Conservation (phyloP, 2,329 filamentous ascomycete genomes). For the Cercospora sojina region DNA sequence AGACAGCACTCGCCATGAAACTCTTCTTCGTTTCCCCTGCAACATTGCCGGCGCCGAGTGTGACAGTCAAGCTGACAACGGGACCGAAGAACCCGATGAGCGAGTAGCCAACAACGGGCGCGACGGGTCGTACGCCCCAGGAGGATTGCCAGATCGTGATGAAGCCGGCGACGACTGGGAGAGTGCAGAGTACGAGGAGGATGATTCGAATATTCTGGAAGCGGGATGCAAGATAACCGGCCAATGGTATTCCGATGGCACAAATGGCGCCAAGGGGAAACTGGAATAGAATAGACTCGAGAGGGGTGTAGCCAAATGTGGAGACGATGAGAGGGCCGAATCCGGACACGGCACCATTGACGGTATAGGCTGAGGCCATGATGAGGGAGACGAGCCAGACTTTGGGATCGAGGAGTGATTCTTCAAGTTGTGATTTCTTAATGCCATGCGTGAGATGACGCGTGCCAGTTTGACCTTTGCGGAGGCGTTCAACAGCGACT, state of each 20-base stretch:
- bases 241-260: background rate
- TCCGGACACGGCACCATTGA: slow-evolving; percentile 19
- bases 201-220: background rate
- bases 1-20: slow-evolving; percentile 33
- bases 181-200: slow-evolving; percentile 38
- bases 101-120: slow-evolving; percentile 2
- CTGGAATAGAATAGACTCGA: slow-evolving; percentile 1
- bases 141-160: slow-evolving; percentile 1
- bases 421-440: slow-evolving; percentile 53
- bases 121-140: background rate
- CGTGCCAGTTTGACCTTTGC: background rate
- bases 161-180: slow-evolving; percentile 30
- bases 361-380: slow-evolving; percentile 7
- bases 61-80: slow-evolving; percentile 25
- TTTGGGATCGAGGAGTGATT: slow-evolving; percentile 56
- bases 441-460: background rate
- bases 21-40: slow-evolving; percentile 38
- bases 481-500: background rate
- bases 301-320: slow-evolving; percentile 1
- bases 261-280: background rate
- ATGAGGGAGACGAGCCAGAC: slow-evolving; percentile 46
- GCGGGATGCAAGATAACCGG: background rate
- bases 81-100: slow-evolving; percentile 5
- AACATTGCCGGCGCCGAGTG: slow-evolving; percentile 34
- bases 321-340: slow-evolving; percentile 3